These are phyloP conservation scores for Sarocladium kiliense DNA, from an alignment of 2,329 filamentous ascomycete genomes.

Conservation along the genomic window DNA sequence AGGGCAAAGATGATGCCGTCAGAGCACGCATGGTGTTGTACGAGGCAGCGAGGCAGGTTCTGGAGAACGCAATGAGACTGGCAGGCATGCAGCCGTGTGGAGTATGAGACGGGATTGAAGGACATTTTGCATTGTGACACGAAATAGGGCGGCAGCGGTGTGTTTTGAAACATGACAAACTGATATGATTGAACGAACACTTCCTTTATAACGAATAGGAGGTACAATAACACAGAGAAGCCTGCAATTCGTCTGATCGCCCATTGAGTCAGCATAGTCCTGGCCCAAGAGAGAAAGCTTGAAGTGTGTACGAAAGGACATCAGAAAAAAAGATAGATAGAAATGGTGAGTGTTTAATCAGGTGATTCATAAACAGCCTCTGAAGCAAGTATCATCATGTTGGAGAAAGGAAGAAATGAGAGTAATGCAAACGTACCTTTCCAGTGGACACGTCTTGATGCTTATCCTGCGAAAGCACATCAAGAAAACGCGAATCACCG, in stretches of 20 bases:
- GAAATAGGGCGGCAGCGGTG: neutral
- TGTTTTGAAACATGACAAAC: neutral
- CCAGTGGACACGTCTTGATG: too few species aligned
- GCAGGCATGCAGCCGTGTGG: slow-evolving; percentile 26
- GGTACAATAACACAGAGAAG: neutral
- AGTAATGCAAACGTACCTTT: too few species aligned
- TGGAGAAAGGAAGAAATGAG: too few species aligned
- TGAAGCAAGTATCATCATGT: neutral
- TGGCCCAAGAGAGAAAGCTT: neutral
- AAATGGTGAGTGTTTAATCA: neutral
- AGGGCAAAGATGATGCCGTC: slow-evolving; percentile 38
- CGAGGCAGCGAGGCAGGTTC: slow-evolving; percentile 32
- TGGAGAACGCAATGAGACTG: slow-evolving; percentile 27
- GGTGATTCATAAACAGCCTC: slow-evolving; percentile 6
- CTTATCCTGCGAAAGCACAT: too few species aligned
- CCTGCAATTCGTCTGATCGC: neutral
- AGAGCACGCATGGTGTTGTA: slow-evolving; percentile 55
- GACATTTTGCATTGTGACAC: neutral
- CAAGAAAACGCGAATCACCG: too few species aligned
- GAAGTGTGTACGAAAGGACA: neutral
- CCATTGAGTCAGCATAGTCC: neutral
- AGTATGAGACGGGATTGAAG: neutral
- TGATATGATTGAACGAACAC: neutral
- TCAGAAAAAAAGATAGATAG: neutral
- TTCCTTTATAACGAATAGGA: neutral